Evolutionary conservation across 208 protist genomes (phyloP).

Genomic region (Leishmania tropica): DNA sequence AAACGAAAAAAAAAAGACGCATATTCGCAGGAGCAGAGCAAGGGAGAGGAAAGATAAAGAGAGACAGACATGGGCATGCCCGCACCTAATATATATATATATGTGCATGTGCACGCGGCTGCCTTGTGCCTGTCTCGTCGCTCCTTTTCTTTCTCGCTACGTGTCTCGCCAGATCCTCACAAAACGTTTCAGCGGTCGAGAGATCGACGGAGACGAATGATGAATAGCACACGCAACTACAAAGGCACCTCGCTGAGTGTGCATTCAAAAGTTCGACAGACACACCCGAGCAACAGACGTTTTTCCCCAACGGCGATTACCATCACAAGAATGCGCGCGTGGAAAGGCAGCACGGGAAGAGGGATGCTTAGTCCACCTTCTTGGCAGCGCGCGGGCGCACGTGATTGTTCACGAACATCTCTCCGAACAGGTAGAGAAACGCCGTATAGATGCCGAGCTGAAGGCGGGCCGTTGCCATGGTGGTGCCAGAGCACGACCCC

Average conservation of each 20-base stretch:
- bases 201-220: neutral
- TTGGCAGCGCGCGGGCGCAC: conserved; percentile 41
- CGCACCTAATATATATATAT: neutral
- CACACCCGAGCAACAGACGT: neutral
- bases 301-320: neutral
- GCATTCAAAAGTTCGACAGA: neutral
- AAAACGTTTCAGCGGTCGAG: neutral
- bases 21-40: neutral
- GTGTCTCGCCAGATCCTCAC: neutral
- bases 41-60: neutral
- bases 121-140: neutral
- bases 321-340: neutral
- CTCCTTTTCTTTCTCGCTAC: neutral
- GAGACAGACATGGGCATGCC: neutral
- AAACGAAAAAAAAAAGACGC: neutral
- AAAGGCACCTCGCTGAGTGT: neutral
- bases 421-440: conserved; percentile 90
- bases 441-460: conserved; percentile 91
- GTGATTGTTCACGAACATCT: conserved; percentile 90
- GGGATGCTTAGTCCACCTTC: conserved; percentile 26
- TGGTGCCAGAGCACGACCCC: conserved; percentile 61
- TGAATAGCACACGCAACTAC: neutral
- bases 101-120: neutral
- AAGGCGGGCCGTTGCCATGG: conserved; percentile 54
- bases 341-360: neutral